Conservation (phyloP, 2,329 filamentous ascomycete species). For the Colletotrichum graminicola region DNA sequence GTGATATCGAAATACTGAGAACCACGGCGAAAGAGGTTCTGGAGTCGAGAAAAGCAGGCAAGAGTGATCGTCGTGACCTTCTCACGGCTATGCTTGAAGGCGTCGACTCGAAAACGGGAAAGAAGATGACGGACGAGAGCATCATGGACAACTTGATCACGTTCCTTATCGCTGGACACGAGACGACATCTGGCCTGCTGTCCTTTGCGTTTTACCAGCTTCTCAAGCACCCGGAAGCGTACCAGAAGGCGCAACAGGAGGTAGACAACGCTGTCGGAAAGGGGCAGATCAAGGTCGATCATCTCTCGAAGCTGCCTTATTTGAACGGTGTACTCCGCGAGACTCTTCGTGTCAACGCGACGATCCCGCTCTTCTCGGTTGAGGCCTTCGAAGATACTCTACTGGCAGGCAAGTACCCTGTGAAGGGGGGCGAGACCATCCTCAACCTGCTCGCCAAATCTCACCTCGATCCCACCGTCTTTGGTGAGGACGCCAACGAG, state of each 20-base stretch:
- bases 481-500: slow-evolving; percentile 66
- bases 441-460: slow-evolving; percentile 59
- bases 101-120: slow-evolving; percentile 72
- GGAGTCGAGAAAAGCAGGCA: slow-evolving; percentile 63
- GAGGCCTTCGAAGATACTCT: slow-evolving; percentile 57
- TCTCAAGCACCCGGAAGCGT: slow-evolving; percentile 71
- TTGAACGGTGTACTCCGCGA: slow-evolving; percentile 74
- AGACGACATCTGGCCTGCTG: slow-evolving; percentile 76
- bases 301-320: slow-evolving; percentile 73
- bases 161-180: slow-evolving; percentile 75
- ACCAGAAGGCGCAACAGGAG: slow-evolving; percentile 73
- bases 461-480: slow-evolving; percentile 69
- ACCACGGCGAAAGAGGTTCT: slow-evolving; percentile 69
- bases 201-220: slow-evolving; percentile 76
- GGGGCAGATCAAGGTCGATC: slow-evolving; percentile 66
- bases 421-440: slow-evolving; percentile 60
- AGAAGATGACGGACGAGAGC: slow-evolving; percentile 68
- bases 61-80: slow-evolving; percentile 67
- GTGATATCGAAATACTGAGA: slow-evolving; percentile 64
- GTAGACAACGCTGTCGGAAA: slow-evolving; percentile 75
- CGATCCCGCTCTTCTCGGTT: slow-evolving; percentile 47
- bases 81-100: slow-evolving; percentile 75
- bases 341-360: slow-evolving; percentile 51
- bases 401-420: slow-evolving; percentile 65
- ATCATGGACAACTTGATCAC: slow-evolving; percentile 78